phyloP scores from a whole-genome alignment of 139 green algal genomes.

The Monoraphidium neglectum region DNA sequence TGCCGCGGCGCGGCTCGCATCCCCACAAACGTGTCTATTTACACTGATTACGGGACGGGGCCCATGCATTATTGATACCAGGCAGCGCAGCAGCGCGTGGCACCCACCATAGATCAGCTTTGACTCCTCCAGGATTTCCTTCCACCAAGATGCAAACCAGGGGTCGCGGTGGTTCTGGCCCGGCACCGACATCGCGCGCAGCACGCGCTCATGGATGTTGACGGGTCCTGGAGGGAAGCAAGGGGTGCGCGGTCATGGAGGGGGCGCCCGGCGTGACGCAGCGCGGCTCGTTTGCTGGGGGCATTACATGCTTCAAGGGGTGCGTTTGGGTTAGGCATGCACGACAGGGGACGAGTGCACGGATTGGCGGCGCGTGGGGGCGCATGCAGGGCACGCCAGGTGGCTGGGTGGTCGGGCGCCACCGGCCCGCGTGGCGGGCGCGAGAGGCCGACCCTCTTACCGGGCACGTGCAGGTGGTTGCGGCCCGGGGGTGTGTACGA shows the following conservation, averaged over 20 bases:
- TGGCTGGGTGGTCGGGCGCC: no score
- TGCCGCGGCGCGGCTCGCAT: no score
- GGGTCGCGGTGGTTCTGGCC: slow-evolving; percentile 93
- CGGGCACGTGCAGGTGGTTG: slow-evolving; percentile 95
- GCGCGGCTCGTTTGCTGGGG: neutral
- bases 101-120: slow-evolving; percentile 30
- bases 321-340: neutral
- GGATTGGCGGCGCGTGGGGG: neutral
- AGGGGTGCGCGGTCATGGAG: neutral
- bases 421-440: neutral
- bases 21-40: no score
- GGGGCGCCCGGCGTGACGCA: neutral
- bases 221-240: slow-evolving; percentile 77
- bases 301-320: no score
- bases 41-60: no score
- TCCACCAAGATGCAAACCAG: slow-evolving; percentile 90
- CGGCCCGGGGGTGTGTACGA: slow-evolving; percentile 76
- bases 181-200: slow-evolving; percentile 86
- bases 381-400: neutral
- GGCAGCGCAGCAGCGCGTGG: no score
- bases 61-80: no score
- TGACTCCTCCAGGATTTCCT: slow-evolving; percentile 30
- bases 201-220: slow-evolving; percentile 95
- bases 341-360: neutral
- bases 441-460: slow-evolving; percentile 35